Conservation (phyloP, 306 rosid genomes). For the Cucumis hystrix region DNA sequence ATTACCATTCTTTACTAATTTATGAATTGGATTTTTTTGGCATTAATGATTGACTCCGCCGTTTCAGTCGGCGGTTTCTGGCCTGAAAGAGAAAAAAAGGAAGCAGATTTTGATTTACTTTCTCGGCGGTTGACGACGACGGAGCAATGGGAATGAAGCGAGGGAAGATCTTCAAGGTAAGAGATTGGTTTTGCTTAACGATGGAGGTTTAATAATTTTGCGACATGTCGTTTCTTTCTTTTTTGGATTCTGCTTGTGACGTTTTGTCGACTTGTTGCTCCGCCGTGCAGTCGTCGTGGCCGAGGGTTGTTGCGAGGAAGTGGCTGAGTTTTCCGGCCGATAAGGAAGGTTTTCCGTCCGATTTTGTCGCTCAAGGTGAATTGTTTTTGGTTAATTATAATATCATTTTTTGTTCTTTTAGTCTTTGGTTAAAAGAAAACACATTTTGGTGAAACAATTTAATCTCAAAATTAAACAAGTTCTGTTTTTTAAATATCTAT, state of each 20-base stretch:
- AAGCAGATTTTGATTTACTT: background rate
- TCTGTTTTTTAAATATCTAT: no score
- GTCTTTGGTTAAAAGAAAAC: no score
- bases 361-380: constrained; percentile 28
- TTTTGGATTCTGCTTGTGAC: background rate
- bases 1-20: background rate
- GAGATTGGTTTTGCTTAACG: background rate
- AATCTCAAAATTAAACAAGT: no score
- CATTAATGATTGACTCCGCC: background rate
- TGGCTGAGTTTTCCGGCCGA: constrained; percentile 51
- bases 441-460: no score
- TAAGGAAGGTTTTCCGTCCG: constrained; percentile 34
- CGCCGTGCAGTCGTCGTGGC: constrained; percentile 48
- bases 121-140: background rate
- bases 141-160: constrained; percentile 46
- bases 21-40: background rate
- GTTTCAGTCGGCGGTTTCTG: background rate
- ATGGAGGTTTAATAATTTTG: background rate
- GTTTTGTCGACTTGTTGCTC: background rate
- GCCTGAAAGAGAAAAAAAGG: background rate
- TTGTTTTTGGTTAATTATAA: background rate
- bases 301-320: constrained; percentile 37
- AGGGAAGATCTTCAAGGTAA: constrained; percentile 48
- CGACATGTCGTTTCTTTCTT: background rate
- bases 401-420: no score